Conservation (phyloP, 1,284 basidiomycete genomes). For the Fomitopsis palustris region DNA sequence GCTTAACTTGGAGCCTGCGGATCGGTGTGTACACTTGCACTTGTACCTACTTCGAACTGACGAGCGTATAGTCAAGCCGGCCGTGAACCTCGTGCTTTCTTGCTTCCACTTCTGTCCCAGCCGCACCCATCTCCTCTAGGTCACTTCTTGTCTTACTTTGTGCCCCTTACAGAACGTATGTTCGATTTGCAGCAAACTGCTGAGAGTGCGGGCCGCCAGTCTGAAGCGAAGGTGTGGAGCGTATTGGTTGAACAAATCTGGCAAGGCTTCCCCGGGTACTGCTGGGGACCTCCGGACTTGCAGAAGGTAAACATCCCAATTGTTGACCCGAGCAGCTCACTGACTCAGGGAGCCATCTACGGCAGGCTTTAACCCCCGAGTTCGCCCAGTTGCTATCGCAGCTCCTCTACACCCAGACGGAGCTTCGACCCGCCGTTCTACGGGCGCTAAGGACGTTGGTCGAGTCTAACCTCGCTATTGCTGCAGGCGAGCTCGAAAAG, state of each 20-base stretch:
- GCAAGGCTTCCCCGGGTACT: conserved; percentile 87
- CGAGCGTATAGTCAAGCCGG: conserved; percentile 47
- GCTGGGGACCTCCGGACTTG: conserved; percentile 59
- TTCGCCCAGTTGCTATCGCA: conserved; percentile 91
- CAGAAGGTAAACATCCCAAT: conserved; percentile 38
- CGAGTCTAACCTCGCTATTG: conserved; percentile 60
- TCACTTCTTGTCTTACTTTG: conserved; percentile 89
- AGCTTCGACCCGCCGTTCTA: conserved; percentile 81
- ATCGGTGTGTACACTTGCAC: conserved; percentile 46
- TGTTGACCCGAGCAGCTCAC: neutral
- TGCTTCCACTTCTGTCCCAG: conserved; percentile 87
- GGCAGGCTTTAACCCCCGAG: conserved; percentile 63
- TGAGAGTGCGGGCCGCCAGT: conserved; percentile 63
- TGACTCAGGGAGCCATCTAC: neutral
- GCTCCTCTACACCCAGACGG: conserved; percentile 84
- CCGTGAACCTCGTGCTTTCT: conserved; percentile 79
- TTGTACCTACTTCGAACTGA: neutral
- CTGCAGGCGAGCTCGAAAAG: conserved; percentile 34
- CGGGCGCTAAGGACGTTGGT: conserved; percentile 81
- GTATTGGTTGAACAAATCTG: conserved; percentile 93
- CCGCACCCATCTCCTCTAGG: conserved; percentile 76
- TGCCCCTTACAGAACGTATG: conserved; percentile 91
- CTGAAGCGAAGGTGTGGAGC: conserved; percentile 93
- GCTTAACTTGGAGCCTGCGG: conserved; percentile 79
- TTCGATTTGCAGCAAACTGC: conserved; percentile 84